Conservation (phyloP, 208 protist species). For the Leishmania mexicana region DNA sequence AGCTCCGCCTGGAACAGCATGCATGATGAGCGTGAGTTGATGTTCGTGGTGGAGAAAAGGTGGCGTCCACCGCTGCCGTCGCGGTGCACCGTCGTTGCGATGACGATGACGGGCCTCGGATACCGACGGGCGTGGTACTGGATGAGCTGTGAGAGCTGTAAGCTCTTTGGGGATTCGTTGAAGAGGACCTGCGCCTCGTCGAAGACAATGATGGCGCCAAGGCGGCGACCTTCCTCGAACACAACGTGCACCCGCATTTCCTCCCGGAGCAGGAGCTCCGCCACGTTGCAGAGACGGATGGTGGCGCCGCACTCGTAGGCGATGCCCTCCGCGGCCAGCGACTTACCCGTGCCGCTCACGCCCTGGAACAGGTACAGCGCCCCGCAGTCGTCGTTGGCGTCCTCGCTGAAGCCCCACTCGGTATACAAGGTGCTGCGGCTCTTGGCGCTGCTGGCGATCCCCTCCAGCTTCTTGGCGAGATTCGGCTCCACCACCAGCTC, state of each 20-base stretch:
- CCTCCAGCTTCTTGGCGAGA: slow-evolving; percentile 49
- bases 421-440: slow-evolving; percentile 85
- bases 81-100: slow-evolving; percentile 68
- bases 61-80: slow-evolving; percentile 28
- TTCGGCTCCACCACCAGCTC: slow-evolving; percentile 71
- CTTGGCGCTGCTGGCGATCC: slow-evolving; percentile 71
- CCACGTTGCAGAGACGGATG: slow-evolving; percentile 87
- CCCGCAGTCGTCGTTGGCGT: slow-evolving; percentile 38
- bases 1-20: slow-evolving; percentile 66
- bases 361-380: slow-evolving; percentile 77
- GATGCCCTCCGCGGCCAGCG: slow-evolving; percentile 87
- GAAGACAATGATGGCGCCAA: slow-evolving; percentile 89
- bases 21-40: slow-evolving; percentile 55
- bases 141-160: slow-evolving; percentile 75
- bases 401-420: slow-evolving; percentile 88
- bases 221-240: slow-evolving; percentile 80
- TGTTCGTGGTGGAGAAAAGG: slow-evolving; percentile 28
- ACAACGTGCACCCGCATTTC: slow-evolving; percentile 61
- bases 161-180: slow-evolving; percentile 64
- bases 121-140: slow-evolving; percentile 82
- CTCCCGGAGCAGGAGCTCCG: slow-evolving; percentile 60
- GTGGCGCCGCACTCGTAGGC: slow-evolving; percentile 90
- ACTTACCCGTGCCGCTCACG: slow-evolving; percentile 87
- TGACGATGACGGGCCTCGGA: slow-evolving; percentile 76
- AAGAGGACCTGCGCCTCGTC: slow-evolving; percentile 89